phyloP scores from a whole-genome alignment of 768 basidiomycete genomes.

The Mycena alexandri region DNA sequence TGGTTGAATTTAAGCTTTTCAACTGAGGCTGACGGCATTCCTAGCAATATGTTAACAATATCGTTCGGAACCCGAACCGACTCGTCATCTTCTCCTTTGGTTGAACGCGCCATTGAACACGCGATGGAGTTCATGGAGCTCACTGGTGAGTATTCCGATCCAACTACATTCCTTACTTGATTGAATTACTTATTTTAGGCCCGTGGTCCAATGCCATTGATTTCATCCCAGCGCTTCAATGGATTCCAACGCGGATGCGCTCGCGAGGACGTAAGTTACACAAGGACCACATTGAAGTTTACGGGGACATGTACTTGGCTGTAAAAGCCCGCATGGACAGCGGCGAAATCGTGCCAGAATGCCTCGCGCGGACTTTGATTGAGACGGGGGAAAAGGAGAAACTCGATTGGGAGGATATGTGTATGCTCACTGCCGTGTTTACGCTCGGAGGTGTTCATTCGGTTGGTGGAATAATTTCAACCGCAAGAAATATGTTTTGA shows the following conservation, averaged over 20 bases:
- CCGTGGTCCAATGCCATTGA: constrained; percentile 42
- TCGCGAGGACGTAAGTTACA: constrained; percentile 37
- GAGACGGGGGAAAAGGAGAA: constrained; percentile 44
- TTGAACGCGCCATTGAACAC: constrained; percentile 33
- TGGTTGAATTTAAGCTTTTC: neutral
- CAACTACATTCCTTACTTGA: neutral
- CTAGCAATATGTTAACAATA: constrained; percentile 40
- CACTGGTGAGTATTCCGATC: constrained; percentile 7
- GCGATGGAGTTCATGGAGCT: constrained; percentile 40
- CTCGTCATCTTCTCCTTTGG: constrained; percentile 31
- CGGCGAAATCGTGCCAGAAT: constrained; percentile 49
- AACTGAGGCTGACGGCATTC: too few relatives aligned
- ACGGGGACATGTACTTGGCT: constrained; percentile 46
- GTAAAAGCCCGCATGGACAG: constrained; percentile 44
- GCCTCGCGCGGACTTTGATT: constrained; percentile 48
- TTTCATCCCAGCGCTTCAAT: constrained; percentile 38
- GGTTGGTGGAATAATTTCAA: constrained; percentile 25
- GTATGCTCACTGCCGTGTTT: constrained; percentile 47
- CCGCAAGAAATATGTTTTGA: neutral
- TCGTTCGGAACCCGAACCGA: constrained; percentile 40
- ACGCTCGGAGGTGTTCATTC: constrained; percentile 50
- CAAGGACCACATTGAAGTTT: constrained; percentile 44
- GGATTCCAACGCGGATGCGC: constrained; percentile 33
- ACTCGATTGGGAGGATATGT: constrained; percentile 47
- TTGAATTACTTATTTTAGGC: constrained; percentile 10